Base-by-base conservation (phyloP, 2,329 filamentous ascomycete species). In the Nakataea oryzae region DNA sequence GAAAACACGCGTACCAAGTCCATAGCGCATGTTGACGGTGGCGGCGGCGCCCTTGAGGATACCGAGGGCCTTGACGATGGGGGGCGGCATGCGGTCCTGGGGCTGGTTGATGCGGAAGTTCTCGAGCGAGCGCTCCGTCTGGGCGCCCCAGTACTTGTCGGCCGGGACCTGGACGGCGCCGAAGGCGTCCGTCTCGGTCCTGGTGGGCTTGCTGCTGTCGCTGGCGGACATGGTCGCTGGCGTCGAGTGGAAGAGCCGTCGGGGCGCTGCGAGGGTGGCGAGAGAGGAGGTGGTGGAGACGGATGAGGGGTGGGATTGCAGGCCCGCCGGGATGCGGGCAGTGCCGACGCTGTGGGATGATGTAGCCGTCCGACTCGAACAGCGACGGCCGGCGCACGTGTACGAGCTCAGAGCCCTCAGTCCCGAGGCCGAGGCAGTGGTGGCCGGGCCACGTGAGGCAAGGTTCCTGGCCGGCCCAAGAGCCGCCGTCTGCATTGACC, bases 41-140 rank as follows among this genome's bases (percentile, higher is more conserved):
- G 95, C 95, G 57, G 95, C 95, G 63, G 95, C 95, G 67, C 93
- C 93, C 85, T 99, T 99, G 67, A 99, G 83, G 71, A 97, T 96
- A 74, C 95, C 95, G 75, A 99, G 97, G 8, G 95, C 95, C 77
- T 87, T 88, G 72, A 97, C 82, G 69, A 99, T 89, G 57, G 93
- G 90, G 67, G 91, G 88, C 59, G 95, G 95, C 93, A 97, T 97
- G 75, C 95, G 92, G 75, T 99, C 95, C 79, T 96, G 91, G 64
- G 95, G 95, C 83, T 97, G 95, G 80, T 97, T 97, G 86, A 99
- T 97, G 76, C 89, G 89, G 84, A 99, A 99, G 83, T 99, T 99
- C 77, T 90, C 88, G 75, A 97, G 85, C 61, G 93, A 97, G 68
- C 93, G 88, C 84, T 97, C 89, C 62, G 93, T 97, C 83, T 97